Evolutionary conservation across 352 stramenopile species (phyloP).

Genomic region (Phytophthora fragariae): DNA sequence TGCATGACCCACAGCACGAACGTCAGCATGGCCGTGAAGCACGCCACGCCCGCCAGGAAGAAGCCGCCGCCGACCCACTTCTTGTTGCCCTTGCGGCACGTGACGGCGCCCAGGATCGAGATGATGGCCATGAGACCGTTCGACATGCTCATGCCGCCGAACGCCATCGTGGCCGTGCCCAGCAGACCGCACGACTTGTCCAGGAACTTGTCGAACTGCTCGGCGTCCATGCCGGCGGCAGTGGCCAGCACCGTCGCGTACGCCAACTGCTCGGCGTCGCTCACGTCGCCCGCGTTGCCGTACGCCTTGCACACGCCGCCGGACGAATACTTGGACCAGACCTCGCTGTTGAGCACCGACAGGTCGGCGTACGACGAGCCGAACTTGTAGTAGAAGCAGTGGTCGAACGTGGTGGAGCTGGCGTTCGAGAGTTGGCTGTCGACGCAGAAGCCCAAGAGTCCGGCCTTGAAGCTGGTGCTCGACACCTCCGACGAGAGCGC

Average conservation of each 20-base stretch:
- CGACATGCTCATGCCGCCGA: conserved; percentile 42
- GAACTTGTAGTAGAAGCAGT: conserved; percentile 76
- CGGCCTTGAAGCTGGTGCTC: conserved; percentile 28
- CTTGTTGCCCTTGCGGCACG: conserved; percentile 38
- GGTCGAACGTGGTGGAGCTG: conserved; percentile 46
- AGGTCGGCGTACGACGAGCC: conserved; percentile 54
- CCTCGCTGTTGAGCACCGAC: conserved; percentile 34
- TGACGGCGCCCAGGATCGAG: conserved; percentile 54
- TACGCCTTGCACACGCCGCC: conserved; percentile 63
- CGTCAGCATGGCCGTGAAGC: conserved; percentile 17
- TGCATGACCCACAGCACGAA: conserved; percentile 55
- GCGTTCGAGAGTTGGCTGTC: conserved; percentile 52
- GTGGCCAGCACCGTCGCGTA: conserved; percentile 49
- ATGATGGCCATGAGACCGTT: conserved; percentile 54
- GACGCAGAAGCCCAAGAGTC: conserved; percentile 43
- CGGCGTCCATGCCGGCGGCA: conserved; percentile 52
- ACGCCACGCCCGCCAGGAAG: conserved; percentile 10
- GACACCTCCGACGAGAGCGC: conserved; percentile 6
- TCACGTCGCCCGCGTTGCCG: conserved; percentile 36
- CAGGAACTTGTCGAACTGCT: conserved; percentile 66
- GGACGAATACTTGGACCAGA: conserved; percentile 52
- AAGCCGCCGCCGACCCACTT: conserved; percentile 20
- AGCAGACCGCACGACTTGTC: conserved; percentile 48
- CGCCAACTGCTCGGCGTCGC: conserved; percentile 31
- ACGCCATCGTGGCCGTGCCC: too few relatives aligned